Evolutionary conservation across 768 basidiomycete species (phyloP).

Genomic region (Boletus subcaerulescens): DNA sequence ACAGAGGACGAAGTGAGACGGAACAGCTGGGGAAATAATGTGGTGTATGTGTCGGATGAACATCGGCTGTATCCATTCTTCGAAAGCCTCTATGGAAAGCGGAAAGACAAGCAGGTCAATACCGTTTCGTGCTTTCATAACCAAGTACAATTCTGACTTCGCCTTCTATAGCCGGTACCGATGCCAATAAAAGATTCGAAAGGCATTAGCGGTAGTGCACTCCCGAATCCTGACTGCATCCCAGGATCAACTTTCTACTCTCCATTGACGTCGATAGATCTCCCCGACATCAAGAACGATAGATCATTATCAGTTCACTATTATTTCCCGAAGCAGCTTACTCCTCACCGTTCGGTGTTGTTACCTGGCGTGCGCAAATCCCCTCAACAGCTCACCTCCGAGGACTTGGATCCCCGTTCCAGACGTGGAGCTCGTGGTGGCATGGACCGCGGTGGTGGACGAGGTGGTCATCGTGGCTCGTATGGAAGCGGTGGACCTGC

Average conservation of each 20-base stretch:
- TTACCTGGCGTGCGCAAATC: constrained; percentile 68
- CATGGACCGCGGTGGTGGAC: constrained; percentile 36
- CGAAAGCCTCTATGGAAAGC: constrained; percentile 87
- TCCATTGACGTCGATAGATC: constrained; percentile 56
- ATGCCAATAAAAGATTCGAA: constrained; percentile 68
- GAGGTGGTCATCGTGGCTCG: constrained; percentile 24
- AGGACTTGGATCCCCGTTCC: constrained; percentile 66
- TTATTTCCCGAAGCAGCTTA: constrained; percentile 83
- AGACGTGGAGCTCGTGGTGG: constrained; percentile 48
- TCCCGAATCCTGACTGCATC: constrained; percentile 84
- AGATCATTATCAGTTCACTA: constrained; percentile 83
- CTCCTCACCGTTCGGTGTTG: constrained; percentile 81
- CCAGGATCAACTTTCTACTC: constrained; percentile 89
- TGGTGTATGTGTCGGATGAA: constrained; percentile 79
- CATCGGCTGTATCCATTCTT: constrained; percentile 86
- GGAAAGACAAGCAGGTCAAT: constrained; percentile 71
- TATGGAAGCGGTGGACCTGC: constrained; percentile 16
- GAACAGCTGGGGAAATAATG: constrained; percentile 82
- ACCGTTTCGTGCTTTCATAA: neutral
- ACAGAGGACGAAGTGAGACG: constrained; percentile 79
- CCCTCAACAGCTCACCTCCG: constrained; percentile 55
- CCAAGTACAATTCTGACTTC: constrained; percentile 14
- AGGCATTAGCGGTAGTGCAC: constrained; percentile 76
- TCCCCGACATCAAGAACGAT: constrained; percentile 84
- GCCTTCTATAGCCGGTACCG: constrained; percentile 56